A percentile compares a stretch with the other conserved stretches of the same genome.
phyloP scores from a whole-genome alignment of 345 rosid species.

The Physaria fendleri region DNA sequence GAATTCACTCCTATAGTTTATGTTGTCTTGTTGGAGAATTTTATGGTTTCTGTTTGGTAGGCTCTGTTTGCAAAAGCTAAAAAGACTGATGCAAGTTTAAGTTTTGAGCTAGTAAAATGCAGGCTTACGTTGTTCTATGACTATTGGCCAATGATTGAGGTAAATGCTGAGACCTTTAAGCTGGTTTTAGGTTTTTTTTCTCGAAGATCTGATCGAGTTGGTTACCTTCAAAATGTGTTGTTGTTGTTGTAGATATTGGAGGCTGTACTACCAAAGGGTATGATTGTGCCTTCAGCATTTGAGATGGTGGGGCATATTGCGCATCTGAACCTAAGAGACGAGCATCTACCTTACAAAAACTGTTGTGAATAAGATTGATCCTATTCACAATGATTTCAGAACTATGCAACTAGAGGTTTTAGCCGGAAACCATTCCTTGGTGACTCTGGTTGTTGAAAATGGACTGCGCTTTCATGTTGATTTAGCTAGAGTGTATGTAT shows the following conservation, averaged over 20 bases:
- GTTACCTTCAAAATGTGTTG: slow-evolving; percentile 46
- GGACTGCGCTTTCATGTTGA: slow-evolving; percentile 83
- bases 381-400: slow-evolving; percentile 64
- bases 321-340: slow-evolving; percentile 76
- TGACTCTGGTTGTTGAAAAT: slow-evolving; percentile 79
- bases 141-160: slow-evolving; percentile 94
- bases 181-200: not conserved
- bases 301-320: slow-evolving; percentile 86
- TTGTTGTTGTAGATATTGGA: slow-evolving; percentile 61
- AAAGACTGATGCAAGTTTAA: slow-evolving; percentile 26
- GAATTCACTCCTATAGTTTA: not conserved
- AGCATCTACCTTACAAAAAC: slow-evolving; percentile 71
- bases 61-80: slow-evolving; percentile 45
- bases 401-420: slow-evolving; percentile 92
- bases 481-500: slow-evolving; percentile 72
- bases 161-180: slow-evolving; percentile 24
- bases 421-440: slow-evolving; percentile 89
- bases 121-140: slow-evolving; percentile 73
- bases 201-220: slow-evolving; percentile 12
- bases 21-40: not conserved
- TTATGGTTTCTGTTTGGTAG: slow-evolving; percentile 32
- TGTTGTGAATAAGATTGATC: slow-evolving; percentile 80
- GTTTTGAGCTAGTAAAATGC: slow-evolving; percentile 67
- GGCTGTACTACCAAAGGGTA: slow-evolving; percentile 64
- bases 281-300: slow-evolving; percentile 81